Percentiles rank a stretch among this genome's conserved stretches.
Conservation (phyloP, 179 eudicot species). For the Beta corolliflora region DNA sequence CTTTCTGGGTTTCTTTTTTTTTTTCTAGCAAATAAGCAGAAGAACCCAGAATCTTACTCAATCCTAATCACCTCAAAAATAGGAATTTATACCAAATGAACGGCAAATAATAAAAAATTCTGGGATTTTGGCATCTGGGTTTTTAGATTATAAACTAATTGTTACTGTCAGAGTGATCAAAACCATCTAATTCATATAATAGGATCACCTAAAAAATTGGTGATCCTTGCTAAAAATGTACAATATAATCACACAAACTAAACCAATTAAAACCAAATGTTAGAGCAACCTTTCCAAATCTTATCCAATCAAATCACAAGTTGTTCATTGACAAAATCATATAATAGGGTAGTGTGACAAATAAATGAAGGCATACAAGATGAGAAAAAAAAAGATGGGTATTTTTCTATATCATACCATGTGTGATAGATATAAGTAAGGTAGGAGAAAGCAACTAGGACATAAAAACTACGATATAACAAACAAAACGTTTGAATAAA, state of each 20-base stretch:
- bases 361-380: not conserved
- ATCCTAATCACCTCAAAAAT: not conserved
- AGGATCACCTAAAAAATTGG: slow-evolving; percentile 29
- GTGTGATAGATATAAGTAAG: slow-evolving; percentile 6
- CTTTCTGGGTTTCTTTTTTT: slow-evolving; percentile 9
- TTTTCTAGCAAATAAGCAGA: slow-evolving; percentile 11
- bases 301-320: not conserved
- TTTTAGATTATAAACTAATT: slow-evolving; percentile 4
- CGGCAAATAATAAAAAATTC: not conserved
- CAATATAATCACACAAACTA: slow-evolving; percentile 13
- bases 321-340: not conserved
- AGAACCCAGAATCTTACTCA: not conserved
- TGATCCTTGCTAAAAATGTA: slow-evolving; percentile 5
- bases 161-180: not conserved
- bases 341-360: not conserved
- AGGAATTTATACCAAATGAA: not conserved
- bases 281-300: not conserved
- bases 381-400: slow-evolving; percentile 3
- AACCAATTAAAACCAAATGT: not conserved
- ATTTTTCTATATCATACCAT: slow-evolving; percentile 7
- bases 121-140: slow-evolving; percentile 12
- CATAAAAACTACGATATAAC: not conserved
- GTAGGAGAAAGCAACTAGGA: slow-evolving; percentile 2
- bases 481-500: not conserved
- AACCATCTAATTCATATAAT: not conserved